phyloP scores from a whole-genome alignment of 345 rosid species.

The Salix arbutifolia region DNA sequence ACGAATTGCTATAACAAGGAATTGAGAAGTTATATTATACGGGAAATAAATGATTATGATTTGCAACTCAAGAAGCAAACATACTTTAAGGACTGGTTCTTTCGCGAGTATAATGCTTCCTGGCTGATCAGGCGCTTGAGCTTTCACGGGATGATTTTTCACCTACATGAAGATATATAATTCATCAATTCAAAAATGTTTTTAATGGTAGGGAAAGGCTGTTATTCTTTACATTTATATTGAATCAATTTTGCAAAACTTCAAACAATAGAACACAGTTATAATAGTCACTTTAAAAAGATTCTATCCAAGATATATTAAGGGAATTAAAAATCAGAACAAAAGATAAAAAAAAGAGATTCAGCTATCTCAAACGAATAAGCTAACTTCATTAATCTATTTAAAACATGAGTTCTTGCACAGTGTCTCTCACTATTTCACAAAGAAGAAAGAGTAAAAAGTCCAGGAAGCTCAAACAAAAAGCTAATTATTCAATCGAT shows the following conservation, averaged over 20 bases:
- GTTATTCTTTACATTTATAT: not conserved
- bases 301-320: not conserved
- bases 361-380: not conserved
- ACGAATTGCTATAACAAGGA: not conserved
- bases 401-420: not conserved
- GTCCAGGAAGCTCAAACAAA: not conserved
- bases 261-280: not conserved
- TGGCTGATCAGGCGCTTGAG: conserved; percentile 72
- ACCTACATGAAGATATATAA: conserved; percentile 40
- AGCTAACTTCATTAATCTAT: not conserved
- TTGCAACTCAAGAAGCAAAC: not conserved
- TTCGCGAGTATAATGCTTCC: conserved; percentile 89
- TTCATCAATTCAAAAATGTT: not conserved
- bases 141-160: conserved; percentile 87
- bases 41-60: not conserved
- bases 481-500: not conserved
- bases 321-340: not conserved
- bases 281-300: not conserved
- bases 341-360: not conserved
- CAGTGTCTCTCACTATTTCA: not conserved
- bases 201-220: not conserved
- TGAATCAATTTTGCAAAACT: not conserved
- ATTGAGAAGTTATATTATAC: no score
- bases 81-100: conserved; percentile 85
- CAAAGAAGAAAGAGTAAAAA: not conserved